phyloP scores from a whole-genome alignment of 2,329 filamentous ascomycete species.

The Endothia cerciana region DNA sequence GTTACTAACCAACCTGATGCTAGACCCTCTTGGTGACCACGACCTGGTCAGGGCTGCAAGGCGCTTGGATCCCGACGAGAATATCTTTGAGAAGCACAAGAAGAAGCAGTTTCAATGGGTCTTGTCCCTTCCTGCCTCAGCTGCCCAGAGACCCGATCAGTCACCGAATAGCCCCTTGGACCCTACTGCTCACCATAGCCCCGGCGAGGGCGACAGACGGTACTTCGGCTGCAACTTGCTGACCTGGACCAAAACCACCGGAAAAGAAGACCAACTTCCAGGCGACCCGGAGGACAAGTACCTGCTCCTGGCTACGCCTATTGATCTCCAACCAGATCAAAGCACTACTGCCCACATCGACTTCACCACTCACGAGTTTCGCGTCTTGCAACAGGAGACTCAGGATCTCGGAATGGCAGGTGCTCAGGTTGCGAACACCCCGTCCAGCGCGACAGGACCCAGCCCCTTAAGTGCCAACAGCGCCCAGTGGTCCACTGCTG shows the following conservation, averaged over 20 bases:
- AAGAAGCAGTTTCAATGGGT: slow-evolving; percentile 57
- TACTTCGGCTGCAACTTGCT: slow-evolving; percentile 49
- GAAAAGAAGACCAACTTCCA: slow-evolving; percentile 32
- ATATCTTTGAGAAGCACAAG: slow-evolving; percentile 48
- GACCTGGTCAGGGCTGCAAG: slow-evolving; percentile 27
- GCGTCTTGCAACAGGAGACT: slow-evolving; percentile 16
- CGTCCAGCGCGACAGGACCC: slow-evolving; percentile 9
- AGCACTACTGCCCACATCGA: slow-evolving; percentile 5
- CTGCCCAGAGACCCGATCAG: slow-evolving; percentile 14
- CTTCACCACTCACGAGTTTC: slow-evolving; percentile 22
- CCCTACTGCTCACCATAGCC: neutral
- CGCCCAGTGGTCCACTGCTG: slow-evolving; percentile 24
- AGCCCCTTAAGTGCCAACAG: slow-evolving; percentile 20
- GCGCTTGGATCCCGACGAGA: slow-evolving; percentile 30
- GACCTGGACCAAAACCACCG: slow-evolving; percentile 39
- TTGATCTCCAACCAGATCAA: slow-evolving; percentile 34
- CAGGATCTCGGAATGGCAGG: slow-evolving; percentile 17
- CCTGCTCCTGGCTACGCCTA: slow-evolving; percentile 52
- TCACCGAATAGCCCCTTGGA: slow-evolving; percentile 4
- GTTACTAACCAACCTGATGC: neutral
- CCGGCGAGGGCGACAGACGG: slow-evolving; percentile 23
- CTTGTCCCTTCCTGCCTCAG: slow-evolving; percentile 43
- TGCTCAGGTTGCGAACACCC: slow-evolving; percentile 2
- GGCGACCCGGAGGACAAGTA: slow-evolving; percentile 44
- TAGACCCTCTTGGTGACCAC: slow-evolving; percentile 25